A percentile compares a stretch with the other conserved stretches of the same genome.
Evolutionary conservation across 306 rosid species (phyloP).

Genomic region (Prunus kanzakura): DNA sequence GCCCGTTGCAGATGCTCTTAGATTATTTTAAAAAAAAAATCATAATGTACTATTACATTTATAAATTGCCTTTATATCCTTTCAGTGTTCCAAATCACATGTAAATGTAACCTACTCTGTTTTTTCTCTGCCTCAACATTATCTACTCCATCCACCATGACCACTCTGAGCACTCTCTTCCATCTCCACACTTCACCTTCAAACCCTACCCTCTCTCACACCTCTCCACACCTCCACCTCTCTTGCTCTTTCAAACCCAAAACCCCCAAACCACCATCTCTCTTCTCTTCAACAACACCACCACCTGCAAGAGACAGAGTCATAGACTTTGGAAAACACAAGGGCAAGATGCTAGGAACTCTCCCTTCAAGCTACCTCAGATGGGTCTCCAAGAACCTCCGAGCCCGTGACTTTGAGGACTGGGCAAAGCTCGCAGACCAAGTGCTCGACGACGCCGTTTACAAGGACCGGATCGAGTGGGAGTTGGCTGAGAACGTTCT

Average conservation of each 20-base stretch:
- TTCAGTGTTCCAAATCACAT: neutral
- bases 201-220: neutral
- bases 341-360: constrained; percentile 65
- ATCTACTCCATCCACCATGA: constrained; percentile 9
- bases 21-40: too few species aligned
- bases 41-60: too few species aligned
- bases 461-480: constrained; percentile 63
- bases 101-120: constrained; percentile 20
- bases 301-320: constrained; percentile 44
- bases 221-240: neutral
- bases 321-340: constrained; percentile 56
- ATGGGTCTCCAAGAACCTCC: constrained; percentile 57
- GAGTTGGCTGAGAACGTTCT: constrained; percentile 45
- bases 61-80: too few species aligned
- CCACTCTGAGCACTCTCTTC: constrained; percentile 9
- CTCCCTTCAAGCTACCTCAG: constrained; percentile 64
- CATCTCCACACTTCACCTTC: constrained; percentile 11
- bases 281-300: neutral
- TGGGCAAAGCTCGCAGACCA: constrained; percentile 67
- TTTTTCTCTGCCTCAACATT: neutral
- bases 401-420: constrained; percentile 41
- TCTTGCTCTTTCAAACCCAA: constrained; percentile 31
- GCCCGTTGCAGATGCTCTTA: too few species aligned
- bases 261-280: neutral
- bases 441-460: constrained; percentile 58